Base-by-base conservation (phyloP, 257 asterid species). In the Linaria vulgaris region DNA sequence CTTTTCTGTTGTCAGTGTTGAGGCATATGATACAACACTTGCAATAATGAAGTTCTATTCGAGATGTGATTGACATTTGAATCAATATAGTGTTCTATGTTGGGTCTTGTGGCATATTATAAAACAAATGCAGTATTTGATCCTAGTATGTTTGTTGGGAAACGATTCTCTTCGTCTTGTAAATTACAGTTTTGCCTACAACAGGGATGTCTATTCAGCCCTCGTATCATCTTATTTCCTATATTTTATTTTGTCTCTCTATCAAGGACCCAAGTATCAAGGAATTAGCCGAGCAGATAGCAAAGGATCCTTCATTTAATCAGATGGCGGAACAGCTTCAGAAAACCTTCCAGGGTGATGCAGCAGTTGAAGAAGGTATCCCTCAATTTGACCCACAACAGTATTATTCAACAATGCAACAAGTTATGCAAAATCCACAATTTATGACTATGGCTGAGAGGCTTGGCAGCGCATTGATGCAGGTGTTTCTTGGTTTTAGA, bases 321-420 rank as follows among this genome's bases (percentile, higher is more conserved):
- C 95, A 94, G 80, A 90, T 94, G 99, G 99, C 99, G 6, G 92
- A 90, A 79, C 97, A 90, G 78, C 96, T 94, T 56, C 97, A 90
- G 82, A 82, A 88, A 79, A 84, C 95, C 61, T 80, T 94, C 72
- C 99, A 94, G 74, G 96, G 89, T 61, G 78, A 82, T 16, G 60
- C 88, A n/a, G 58, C 91, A 22, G 83, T 66, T 68, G 90, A 81
- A 48, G 92, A 83, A 31, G 83, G 81, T 44, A 67, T 84, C 46
- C 99, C 99, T 67, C 88, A 82, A 73, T 85, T 94, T 68, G 97
- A 94, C 61, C 76, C 95, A 13, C 95, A 85, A 48, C 92, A 88
- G 71, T 94, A 94, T 73, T 81, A 81, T 61, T 69, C 86, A 20
- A 88, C 99, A 7, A 90, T 94, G 95, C 99, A 94, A 73, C 95